Percentiles rank a stretch among this genome's conserved stretches.
These are phyloP conservation scores for Amesomyces nigricolor DNA, from an alignment of 2,329 filamentous ascomycete species.

Conservation along the genomic window DNA sequence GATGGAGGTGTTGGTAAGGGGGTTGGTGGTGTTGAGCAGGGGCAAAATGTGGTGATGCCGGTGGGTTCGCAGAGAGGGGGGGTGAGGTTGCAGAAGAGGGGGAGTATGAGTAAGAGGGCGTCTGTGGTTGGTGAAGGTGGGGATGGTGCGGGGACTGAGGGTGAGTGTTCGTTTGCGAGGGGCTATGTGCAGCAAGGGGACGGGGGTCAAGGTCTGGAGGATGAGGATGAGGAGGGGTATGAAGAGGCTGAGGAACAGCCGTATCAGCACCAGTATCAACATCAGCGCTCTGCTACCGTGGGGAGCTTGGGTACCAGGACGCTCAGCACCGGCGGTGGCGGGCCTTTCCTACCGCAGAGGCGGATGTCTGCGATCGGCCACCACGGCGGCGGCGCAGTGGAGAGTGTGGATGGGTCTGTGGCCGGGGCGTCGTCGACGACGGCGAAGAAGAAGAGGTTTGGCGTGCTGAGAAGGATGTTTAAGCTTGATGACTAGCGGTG, in stretches of 20 bases:
- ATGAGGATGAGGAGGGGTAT: not conserved
- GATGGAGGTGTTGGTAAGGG: constrained; percentile 17
- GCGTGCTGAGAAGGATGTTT: constrained; percentile 60
- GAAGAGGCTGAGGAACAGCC: not conserved
- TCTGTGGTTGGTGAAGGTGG: not conserved
- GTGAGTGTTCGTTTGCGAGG: too few species aligned
- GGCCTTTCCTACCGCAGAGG: constrained; percentile 27
- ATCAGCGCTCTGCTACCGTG: not conserved
- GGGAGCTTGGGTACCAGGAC: constrained; percentile 28
- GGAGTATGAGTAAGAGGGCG: not conserved
- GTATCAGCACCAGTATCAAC: not conserved
- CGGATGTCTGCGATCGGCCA: constrained; percentile 34
- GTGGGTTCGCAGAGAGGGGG: too few species aligned
- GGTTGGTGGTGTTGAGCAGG: not conserved
- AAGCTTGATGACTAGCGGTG: constrained; percentile 37
- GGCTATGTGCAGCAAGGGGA: too few species aligned
- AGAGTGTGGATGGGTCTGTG: constrained; percentile 9
- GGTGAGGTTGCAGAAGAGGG: constrained; percentile 19
- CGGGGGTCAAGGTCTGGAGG: too few species aligned
- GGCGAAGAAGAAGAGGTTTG: constrained; percentile 61
- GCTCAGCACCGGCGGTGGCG: constrained; percentile 19
- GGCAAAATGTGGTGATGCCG: too few species aligned
- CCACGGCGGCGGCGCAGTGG: constrained; percentile 4
- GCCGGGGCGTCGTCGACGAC: constrained; percentile 21
- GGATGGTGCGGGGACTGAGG: too few species aligned